phyloP scores from a whole-genome alignment of 1,284 basidiomycete species.

The Cryptococcus sp. region DNA sequence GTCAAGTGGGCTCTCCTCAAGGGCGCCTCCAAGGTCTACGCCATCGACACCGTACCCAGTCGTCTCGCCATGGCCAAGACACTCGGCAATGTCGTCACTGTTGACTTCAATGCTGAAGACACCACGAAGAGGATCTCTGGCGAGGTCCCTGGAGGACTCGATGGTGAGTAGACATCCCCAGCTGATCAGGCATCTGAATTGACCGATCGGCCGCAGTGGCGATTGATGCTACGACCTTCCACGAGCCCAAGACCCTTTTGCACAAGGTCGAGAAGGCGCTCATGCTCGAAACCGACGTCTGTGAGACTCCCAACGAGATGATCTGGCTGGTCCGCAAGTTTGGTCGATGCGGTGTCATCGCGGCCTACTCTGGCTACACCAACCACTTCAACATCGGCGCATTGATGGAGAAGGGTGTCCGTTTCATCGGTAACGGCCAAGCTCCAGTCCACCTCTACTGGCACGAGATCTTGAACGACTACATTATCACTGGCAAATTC shows the following conservation, averaged over 20 bases:
- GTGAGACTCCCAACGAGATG: constrained; percentile 65
- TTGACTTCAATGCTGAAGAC: constrained; percentile 66
- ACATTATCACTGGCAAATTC: constrained; percentile 65
- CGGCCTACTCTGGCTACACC: constrained; percentile 63
- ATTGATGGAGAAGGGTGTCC: constrained; percentile 71
- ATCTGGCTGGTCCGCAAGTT: constrained; percentile 63
- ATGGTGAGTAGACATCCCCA: constrained; percentile 53
- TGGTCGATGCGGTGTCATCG: constrained; percentile 66
- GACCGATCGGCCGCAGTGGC: constrained; percentile 55
- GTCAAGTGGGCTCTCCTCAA: constrained; percentile 67
- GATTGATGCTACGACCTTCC: constrained; percentile 61
- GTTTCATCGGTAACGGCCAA: constrained; percentile 67
- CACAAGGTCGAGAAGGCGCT: constrained; percentile 71
- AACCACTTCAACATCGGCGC: constrained; percentile 68
- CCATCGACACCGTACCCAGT: constrained; percentile 66
- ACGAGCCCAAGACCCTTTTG: constrained; percentile 63
- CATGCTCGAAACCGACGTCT: constrained; percentile 73
- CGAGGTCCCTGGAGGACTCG: constrained; percentile 65
- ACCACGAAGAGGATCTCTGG: constrained; percentile 65
- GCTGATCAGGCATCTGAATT: background rate
- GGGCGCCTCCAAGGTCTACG: constrained; percentile 71
- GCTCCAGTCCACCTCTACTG: constrained; percentile 75
- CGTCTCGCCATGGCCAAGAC: constrained; percentile 66
- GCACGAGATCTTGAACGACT: constrained; percentile 65
- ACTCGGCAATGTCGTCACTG: constrained; percentile 60